Conservation (phyloP, 768 basidiomycete genomes). For the Brasilioporus rufonigricans region DNA sequence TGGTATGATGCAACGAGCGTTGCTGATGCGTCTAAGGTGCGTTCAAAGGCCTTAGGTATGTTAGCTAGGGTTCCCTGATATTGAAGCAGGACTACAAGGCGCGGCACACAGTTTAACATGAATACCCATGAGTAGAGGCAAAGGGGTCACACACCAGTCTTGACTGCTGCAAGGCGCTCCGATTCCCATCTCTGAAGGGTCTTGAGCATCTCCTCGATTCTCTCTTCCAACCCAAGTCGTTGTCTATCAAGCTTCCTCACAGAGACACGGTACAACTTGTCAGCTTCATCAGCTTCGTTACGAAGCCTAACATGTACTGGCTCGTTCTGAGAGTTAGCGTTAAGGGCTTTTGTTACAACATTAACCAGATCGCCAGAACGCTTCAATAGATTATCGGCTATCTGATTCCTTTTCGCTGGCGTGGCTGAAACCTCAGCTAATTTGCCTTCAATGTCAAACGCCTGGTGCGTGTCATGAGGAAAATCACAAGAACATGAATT, state of each 20-base stretch:
- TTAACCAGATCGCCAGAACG: slow-evolving; percentile 67
- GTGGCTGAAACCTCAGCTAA: slow-evolving; percentile 18
- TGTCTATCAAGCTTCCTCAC: slow-evolving; percentile 84
- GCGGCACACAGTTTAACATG: neutral
- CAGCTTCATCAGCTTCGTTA: slow-evolving; percentile 78
- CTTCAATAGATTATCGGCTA: slow-evolving; percentile 60
- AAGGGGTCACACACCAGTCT: slow-evolving; percentile 56
- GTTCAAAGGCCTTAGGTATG: slow-evolving; percentile 64
- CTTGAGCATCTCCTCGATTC: slow-evolving; percentile 80
- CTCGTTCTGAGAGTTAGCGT: slow-evolving; percentile 46
- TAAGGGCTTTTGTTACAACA: slow-evolving; percentile 71
- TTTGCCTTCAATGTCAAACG: slow-evolving; percentile 31
- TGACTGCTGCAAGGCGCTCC: slow-evolving; percentile 79
- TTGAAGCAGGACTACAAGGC: slow-evolving; percentile 65
- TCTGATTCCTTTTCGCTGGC: slow-evolving; percentile 32
- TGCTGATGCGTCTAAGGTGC: slow-evolving; percentile 64
- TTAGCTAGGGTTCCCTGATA: slow-evolving; percentile 80
- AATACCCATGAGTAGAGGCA: neutral
- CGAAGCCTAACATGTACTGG: slow-evolving; percentile 69
- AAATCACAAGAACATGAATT: slow-evolving; percentile 19
- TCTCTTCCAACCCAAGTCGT: slow-evolving; percentile 81
- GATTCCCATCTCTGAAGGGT: slow-evolving; percentile 80
- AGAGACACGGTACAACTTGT: slow-evolving; percentile 73
- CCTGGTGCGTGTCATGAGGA: slow-evolving; percentile 21
- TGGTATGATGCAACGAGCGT: slow-evolving; percentile 82